phyloP scores from a whole-genome alignment of 495 filamentous ascomycete species.

The Podospora pseudocomata region DNA sequence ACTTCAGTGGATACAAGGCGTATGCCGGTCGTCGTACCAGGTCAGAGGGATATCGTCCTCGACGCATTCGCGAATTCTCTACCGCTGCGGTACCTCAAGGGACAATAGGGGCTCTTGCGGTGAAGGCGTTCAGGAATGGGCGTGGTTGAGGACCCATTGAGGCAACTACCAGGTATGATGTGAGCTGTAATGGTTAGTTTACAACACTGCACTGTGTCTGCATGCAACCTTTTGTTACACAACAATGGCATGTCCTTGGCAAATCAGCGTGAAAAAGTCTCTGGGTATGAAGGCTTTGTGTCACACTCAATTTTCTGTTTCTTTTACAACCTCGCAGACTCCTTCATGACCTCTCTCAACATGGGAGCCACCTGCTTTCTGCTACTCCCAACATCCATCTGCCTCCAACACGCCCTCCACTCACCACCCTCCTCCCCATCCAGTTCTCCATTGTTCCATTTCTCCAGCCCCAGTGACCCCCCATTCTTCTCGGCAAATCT shows the following conservation, averaged over 20 bases:
- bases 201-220: background rate
- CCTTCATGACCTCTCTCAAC: conserved; percentile 61
- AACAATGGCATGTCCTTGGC: too few species aligned
- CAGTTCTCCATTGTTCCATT: conserved; percentile 47
- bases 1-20: background rate
- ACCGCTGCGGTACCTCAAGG: background rate
- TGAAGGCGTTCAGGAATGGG: background rate
- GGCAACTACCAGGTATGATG: too few species aligned
- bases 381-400: conserved; percentile 64
- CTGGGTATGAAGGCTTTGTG: too few species aligned
- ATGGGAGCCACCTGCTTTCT: conserved; percentile 88
- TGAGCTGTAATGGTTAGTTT: background rate
- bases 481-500: conserved; percentile 50
- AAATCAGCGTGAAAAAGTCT: too few species aligned
- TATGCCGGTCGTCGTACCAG: background rate
- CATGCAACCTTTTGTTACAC: background rate
- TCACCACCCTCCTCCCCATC: conserved; percentile 41
- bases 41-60: background rate
- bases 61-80: background rate
- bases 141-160: background rate
- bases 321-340: conserved; percentile 29
- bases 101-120: background rate
- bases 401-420: conserved; percentile 61
- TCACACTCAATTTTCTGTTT: background rate
- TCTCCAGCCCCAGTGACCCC: conserved; percentile 54